These are phyloP conservation scores for Salvia splendens DNA, from an alignment of 257 asterid species.

Conservation along the genomic window DNA sequence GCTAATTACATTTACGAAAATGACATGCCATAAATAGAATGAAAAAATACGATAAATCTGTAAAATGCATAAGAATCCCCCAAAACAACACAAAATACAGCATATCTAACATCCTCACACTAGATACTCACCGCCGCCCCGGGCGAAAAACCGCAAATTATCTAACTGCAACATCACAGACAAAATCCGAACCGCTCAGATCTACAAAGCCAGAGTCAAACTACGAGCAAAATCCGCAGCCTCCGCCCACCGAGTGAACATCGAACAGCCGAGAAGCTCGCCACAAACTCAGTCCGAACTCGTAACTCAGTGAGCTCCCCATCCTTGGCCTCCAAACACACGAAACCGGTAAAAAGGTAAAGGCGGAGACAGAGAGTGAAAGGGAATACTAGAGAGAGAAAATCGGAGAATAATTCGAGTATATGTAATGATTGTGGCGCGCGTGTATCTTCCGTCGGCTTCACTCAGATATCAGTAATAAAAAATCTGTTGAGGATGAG, in stretches of 20 bases:
- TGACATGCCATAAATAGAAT: neutral
- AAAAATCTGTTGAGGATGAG: constrained; percentile 12
- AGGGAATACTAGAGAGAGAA: constrained; percentile 27
- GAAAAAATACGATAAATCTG: neutral
- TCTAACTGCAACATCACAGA: constrained; percentile 52
- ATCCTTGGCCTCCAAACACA: constrained; percentile 34
- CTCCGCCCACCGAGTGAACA: constrained; percentile 30
- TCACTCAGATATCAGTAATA: constrained; percentile 45
- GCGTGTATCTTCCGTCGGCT: constrained; percentile 35
- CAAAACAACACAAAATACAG: neutral
- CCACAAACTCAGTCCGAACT: constrained; percentile 28
- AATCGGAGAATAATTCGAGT: constrained; percentile 21
- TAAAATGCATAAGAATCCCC: neutral
- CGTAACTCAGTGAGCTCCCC: constrained; percentile 29
- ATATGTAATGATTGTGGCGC: constrained; percentile 31
- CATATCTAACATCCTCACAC: constrained; percentile 8
- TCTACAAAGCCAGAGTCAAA: constrained; percentile 38
- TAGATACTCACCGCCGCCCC: constrained; percentile 45
- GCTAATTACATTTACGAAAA: neutral
- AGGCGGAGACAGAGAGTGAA: neutral
- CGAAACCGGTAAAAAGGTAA: neutral
- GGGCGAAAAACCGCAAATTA: constrained; percentile 32
- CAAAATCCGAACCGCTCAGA: constrained; percentile 41
- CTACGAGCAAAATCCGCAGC: constrained; percentile 38
- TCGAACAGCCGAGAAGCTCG: constrained; percentile 30